These are phyloP conservation scores for Diplodia corticola DNA, from an alignment of 2,329 filamentous ascomycete species.

Conservation along the genomic window DNA sequence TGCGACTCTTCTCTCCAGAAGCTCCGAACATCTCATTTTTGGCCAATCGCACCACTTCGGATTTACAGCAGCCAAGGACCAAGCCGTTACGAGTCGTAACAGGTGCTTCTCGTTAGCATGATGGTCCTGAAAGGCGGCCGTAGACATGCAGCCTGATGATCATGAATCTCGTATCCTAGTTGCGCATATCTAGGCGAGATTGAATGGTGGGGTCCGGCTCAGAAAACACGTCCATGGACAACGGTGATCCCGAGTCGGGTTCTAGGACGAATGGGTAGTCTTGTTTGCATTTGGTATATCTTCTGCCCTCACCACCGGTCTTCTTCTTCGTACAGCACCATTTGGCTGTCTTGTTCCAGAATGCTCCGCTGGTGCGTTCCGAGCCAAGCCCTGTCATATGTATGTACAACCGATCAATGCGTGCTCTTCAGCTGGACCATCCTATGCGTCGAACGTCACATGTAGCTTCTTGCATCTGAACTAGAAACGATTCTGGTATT, in stretches of 20 bases:
- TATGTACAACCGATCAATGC: background rate
- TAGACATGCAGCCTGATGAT: background rate
- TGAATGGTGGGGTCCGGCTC: background rate
- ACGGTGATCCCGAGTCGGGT: too few relatives aligned
- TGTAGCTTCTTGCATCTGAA: background rate
- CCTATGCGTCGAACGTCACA: background rate
- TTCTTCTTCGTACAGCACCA: background rate
- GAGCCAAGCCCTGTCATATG: background rate
- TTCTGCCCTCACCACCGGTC: background rate
- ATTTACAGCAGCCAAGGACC: background rate
- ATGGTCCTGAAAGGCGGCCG: background rate
- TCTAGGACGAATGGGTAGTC: background rate
- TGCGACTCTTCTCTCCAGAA: background rate
- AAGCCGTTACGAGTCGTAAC: background rate
- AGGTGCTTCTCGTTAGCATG: background rate
- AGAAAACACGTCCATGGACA: background rate
- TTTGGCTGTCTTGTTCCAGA: background rate
- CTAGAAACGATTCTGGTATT: constrained; percentile 1
- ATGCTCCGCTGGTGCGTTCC: background rate
- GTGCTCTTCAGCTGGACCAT: background rate
- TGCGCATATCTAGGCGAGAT: background rate
- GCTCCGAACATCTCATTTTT: background rate
- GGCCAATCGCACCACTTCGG: background rate
- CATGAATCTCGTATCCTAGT: background rate
- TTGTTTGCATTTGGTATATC: background rate